A percentile compares a stretch with the other conserved stretches of the same genome.
These are phyloP conservation scores for Jamesozyma spencerorum DNA, from an alignment of 805 yeast genomes.

Conservation along the genomic window DNA sequence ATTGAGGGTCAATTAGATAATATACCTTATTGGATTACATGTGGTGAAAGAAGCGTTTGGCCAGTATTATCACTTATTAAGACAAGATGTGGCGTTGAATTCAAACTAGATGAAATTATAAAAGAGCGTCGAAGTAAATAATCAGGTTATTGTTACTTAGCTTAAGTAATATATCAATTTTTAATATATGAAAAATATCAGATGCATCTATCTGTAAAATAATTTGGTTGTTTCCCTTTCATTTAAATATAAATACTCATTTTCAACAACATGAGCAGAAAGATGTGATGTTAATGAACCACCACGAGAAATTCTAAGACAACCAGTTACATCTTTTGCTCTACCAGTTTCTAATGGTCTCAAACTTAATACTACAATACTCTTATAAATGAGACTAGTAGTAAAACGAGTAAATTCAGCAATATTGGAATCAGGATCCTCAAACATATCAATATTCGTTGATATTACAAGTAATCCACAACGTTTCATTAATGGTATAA, in stretches of 20 bases:
- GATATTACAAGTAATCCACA: slow-evolving; percentile 22
- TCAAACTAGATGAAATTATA: slow-evolving; percentile 70
- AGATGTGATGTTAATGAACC: slow-evolving; percentile 22
- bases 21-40: slow-evolving; percentile 78
- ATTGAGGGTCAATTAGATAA: slow-evolving; percentile 73
- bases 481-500: slow-evolving; percentile 19
- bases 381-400: slow-evolving; percentile 16
- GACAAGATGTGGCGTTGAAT: slow-evolving; percentile 86
- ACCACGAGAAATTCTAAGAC: slow-evolving; percentile 52
- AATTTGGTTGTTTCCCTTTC: slow-evolving; percentile 43
- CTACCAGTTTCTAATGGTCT: slow-evolving; percentile 70
- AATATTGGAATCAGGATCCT: slow-evolving; percentile 9
- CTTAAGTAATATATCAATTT: background rate
- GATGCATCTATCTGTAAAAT: slow-evolving; percentile 30
- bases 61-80: slow-evolving; percentile 75
- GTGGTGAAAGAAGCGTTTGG: slow-evolving; percentile 93
- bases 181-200: background rate
- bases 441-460: slow-evolving; percentile 14
- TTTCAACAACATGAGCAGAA: slow-evolving; percentile 37
- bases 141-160: background rate
- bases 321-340: slow-evolving; percentile 76
- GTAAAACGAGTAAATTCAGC: slow-evolving; percentile 23
- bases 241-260: slow-evolving; percentile 52
- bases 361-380: slow-evolving; percentile 35
- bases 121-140: slow-evolving; percentile 25